These are phyloP conservation scores for Chaetomium sp. DNA, from an alignment of 2,329 filamentous ascomycete species.

Conservation along the genomic window DNA sequence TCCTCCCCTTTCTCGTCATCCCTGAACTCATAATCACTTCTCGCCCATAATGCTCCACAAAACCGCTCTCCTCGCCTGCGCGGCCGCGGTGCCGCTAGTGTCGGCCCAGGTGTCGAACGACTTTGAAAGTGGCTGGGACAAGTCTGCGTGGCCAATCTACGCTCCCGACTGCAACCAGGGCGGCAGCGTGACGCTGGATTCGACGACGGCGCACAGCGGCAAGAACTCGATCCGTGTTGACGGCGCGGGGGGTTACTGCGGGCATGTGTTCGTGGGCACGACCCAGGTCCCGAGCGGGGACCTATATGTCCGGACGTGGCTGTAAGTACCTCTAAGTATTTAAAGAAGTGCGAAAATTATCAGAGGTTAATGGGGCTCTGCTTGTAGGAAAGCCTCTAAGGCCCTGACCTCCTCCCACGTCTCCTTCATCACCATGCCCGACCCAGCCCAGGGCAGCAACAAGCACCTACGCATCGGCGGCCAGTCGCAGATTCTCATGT, in stretches of 20 bases:
- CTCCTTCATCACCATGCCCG: conserved; percentile 58
- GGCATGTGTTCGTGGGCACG: conserved; percentile 57
- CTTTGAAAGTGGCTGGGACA: conserved; percentile 54
- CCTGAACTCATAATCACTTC: too few species aligned
- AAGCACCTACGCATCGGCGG: conserved; percentile 59
- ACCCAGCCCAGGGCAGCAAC: conserved; percentile 46
- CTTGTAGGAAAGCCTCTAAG: conserved; percentile 46
- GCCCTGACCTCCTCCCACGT: conserved; percentile 54
- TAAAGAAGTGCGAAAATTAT: neutral
- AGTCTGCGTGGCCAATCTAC: conserved; percentile 52
- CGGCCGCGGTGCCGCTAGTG: conserved; percentile 41
- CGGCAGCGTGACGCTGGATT: conserved; percentile 51
- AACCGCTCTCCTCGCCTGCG: conserved; percentile 33
- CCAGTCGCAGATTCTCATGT: conserved; percentile 56
- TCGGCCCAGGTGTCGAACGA: conserved; percentile 48
- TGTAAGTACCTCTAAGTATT: conserved; percentile 38
- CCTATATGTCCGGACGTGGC: conserved; percentile 48
- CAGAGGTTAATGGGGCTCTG: neutral
- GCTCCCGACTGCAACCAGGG: conserved; percentile 55
- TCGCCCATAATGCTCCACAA: conserved; percentile 3
- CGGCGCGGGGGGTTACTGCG: conserved; percentile 48
- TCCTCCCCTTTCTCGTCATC: too few species aligned
- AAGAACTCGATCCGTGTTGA: conserved; percentile 48
- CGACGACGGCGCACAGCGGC: conserved; percentile 48
- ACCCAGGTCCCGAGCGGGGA: conserved; percentile 49